Conservation (phyloP, 2,329 filamentous ascomycete species). For the Madurella mycetomatis region DNA sequence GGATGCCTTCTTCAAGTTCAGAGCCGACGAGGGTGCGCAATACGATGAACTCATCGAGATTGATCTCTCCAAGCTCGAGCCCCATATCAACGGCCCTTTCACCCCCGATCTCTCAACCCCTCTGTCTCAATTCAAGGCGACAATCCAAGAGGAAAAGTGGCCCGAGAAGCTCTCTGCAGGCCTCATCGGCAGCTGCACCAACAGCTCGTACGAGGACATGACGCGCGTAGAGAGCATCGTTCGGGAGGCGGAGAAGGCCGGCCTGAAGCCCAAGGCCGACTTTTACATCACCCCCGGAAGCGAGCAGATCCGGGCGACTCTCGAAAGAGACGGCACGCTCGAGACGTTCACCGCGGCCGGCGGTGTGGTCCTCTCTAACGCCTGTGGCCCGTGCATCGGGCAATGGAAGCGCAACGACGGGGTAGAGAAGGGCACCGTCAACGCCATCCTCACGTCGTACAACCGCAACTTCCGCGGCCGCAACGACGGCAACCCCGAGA, state of each 20-base stretch:
- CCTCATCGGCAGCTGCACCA: constrained; percentile 96
- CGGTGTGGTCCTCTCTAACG: constrained; percentile 87
- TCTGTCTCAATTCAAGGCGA: constrained; percentile 81
- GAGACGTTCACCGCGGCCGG: constrained; percentile 81
- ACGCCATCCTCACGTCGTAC: constrained; percentile 95
- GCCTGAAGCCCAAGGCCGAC: constrained; percentile 79
- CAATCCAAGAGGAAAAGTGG: constrained; percentile 82
- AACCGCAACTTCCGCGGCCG: constrained; percentile 97
- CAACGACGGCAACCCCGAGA: constrained; percentile 93
- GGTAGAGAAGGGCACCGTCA: constrained; percentile 75
- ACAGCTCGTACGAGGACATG: constrained; percentile 99
- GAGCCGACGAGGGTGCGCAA: constrained; percentile 73
- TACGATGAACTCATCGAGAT: constrained; percentile 93
- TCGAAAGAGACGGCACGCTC: constrained; percentile 84
- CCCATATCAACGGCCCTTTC: constrained; percentile 95
- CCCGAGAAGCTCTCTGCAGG: constrained; percentile 86
- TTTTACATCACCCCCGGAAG: constrained; percentile 97
- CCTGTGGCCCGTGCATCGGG: constrained; percentile 89
- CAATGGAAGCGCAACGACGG: constrained; percentile 93
- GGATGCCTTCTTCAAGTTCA: constrained; percentile 59
- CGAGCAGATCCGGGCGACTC: constrained; percentile 92
- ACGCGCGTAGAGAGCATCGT: constrained; percentile 89
- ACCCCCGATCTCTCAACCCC: constrained; percentile 94
- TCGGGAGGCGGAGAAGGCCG: constrained; percentile 84
- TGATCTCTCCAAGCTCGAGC: constrained; percentile 83